Base-by-base conservation (phyloP, 2,329 filamentous ascomycete species). In the Magnaporthiopsis incrustans region DNA sequence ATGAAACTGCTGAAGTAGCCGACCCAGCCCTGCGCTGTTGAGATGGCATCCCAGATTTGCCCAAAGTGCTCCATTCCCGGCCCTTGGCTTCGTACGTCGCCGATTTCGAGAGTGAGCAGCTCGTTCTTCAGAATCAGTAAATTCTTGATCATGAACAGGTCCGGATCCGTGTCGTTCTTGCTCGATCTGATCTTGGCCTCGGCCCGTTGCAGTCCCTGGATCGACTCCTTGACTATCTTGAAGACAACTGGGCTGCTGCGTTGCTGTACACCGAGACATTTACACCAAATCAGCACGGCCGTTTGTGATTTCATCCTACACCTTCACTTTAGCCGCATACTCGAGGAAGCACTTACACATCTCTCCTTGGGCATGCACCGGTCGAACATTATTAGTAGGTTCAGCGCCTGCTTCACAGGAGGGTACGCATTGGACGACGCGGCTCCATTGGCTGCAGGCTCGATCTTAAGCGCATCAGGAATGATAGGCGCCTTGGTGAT, bases 71-170 rank as follows among this genome's bases (percentile, higher is more conserved):
- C 84, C 78, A 85, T 81, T 5, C 78, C 77, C 22, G 77, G 73
- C 8, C 77, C 75, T 59, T 50, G 58, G 64, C 82, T 82, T 65
- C 85, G 79, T 22, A 86, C 82, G 68, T 88, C 85, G 62, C 85
- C 93, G 68, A 99, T 97, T 77, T 99, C 95, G 67, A 99, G 92
- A 12, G 93, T 93, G 32, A 99, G 88, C 62, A 99, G 90, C 73
- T 97, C 91, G 73, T 97, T 96, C 76, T 98, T 98, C 62, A 99
- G 85, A 61, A 97, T 89, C 61, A 99, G 88, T 2, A 99, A 83
- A 73, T 99, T 97, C 70, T 94, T 95, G 70, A 99, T 89, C 71
- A 97, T 88, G 76, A 99, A 99, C 5, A 99, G 83, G 69, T 97
- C 90, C 0, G 90, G 85, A 73, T 98, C 92, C 8, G 88, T 73